Evolutionary conservation across 805 yeast species (phyloP), one percentile per base, ranked within the genome.

Genomic region (Cyberlindnera nakhonratchasimensis): DNA sequence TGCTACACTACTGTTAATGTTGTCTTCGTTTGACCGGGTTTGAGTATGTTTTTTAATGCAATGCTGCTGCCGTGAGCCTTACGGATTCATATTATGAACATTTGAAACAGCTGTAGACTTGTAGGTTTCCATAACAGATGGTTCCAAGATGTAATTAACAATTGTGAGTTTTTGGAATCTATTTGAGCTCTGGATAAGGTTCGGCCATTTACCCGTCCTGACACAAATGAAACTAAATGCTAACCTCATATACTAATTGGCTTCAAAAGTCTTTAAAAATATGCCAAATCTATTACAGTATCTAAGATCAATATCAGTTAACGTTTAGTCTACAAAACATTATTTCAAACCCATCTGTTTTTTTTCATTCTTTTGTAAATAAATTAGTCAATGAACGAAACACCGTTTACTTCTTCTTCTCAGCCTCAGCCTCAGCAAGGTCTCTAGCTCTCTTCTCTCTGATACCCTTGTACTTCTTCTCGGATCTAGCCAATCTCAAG

Each of bases 351-450:
- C 47, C 33, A 26, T 39, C n/a, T n/a, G n/a, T n/a, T n/a, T 45
- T 34, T 34, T 43, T 43, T 44, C 48, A 44, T 49, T 47, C 49
- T 48, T 50, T 50, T 50, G 52, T 53, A 52, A 55, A 53, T 49
- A 46, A 51, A 40, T 50, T 46, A 47, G 46, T 42, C 32, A 30
- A 35, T 34, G 38, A 39, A 39, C 46, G 40, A 38, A 34, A 37
- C 41, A 37, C 36, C 41, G 59, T 64, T 82, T 86, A 88, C 83
- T 88, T 88, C 90, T 90, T 90, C 91, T 90, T 90, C 67, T 89
- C 96, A 77, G 95, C 96, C 79, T 90, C 99, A 72, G 97, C 98
- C 78, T 88, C 98, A 72, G 96, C 97, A 79, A 80, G 80, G 61
- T 90, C 97, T 69, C 71, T 81, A 66, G 96, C 96, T 78, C 96